Conservation (phyloP, 371 early-diverging fungal species). For the Circinella minor region DNA sequence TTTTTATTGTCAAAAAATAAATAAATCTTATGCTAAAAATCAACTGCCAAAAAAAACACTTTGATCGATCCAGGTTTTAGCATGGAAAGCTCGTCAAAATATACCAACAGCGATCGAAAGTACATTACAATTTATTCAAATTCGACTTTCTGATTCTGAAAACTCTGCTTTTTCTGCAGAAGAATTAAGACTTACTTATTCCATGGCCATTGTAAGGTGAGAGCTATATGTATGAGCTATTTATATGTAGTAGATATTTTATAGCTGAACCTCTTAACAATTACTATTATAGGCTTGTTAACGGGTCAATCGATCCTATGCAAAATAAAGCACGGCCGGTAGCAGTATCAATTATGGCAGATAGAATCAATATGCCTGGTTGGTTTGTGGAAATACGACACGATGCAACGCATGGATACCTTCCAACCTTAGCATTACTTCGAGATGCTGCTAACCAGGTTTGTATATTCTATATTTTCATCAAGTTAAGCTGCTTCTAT, state of each 20-base stretch:
- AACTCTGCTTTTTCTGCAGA: conserved; percentile 44
- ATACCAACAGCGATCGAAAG: conserved; percentile 64
- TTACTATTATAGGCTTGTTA: conserved; percentile 59
- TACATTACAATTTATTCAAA: conserved; percentile 61
- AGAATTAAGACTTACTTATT: conserved; percentile 63
- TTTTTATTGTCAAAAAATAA: too few relatives aligned
- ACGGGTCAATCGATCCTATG: conserved; percentile 67
- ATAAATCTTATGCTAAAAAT: background rate
- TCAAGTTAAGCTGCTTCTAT: too few relatives aligned
- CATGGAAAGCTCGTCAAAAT: conserved; percentile 66
- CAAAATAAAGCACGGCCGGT: conserved; percentile 57
- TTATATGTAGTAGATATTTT: too few relatives aligned
- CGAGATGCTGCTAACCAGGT: conserved; percentile 56
- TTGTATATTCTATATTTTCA: background rate
- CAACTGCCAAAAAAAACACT: background rate
- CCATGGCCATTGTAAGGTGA: conserved; percentile 59
- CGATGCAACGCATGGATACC: conserved; percentile 66
- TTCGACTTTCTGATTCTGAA: conserved; percentile 52
- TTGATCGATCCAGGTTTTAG: conserved; percentile 51
- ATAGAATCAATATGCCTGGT: conserved; percentile 58
- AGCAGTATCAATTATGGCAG: conserved; percentile 60
- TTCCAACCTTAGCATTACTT: conserved; percentile 64
- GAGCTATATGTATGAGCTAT: background rate
- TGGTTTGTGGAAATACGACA: conserved; percentile 76
- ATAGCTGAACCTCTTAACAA: too few relatives aligned